A percentile compares a stretch with the other conserved stretches of the same genome.
phyloP scores from a whole-genome alignment of 768 basidiomycete genomes.

The Panaeolus cyanescens region DNA sequence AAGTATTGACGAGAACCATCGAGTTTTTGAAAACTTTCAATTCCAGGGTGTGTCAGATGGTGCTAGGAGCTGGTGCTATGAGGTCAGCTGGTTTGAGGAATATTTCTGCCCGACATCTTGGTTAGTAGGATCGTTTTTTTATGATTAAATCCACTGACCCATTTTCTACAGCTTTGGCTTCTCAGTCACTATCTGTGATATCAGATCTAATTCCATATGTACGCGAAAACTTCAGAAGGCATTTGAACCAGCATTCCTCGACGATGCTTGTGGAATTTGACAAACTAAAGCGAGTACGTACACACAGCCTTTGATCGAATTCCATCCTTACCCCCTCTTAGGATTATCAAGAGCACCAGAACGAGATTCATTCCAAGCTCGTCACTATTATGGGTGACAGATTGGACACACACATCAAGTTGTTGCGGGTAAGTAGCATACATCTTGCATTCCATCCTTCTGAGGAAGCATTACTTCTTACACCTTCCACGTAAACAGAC shows the following conservation, averaged over 20 bases:
- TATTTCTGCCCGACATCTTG: constrained; percentile 97
- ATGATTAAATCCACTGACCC: constrained; percentile 4
- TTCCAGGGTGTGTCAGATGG: constrained; percentile 96
- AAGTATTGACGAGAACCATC: constrained; percentile 92
- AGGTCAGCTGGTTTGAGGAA: constrained; percentile 95
- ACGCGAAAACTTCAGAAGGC: constrained; percentile 91
- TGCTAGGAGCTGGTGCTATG: constrained; percentile 99
- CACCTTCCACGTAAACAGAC: constrained; percentile 40
- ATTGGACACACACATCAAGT: constrained; percentile 79
- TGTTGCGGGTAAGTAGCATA: constrained; percentile 62
- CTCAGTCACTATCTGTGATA: constrained; percentile 93
- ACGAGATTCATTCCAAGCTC: constrained; percentile 97
- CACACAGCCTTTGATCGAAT: neutral
- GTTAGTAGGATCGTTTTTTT: constrained; percentile 31
- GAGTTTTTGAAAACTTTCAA: constrained; percentile 98
- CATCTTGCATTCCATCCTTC: neutral
- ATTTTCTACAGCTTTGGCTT: constrained; percentile 75
- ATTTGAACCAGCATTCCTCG: constrained; percentile 91
- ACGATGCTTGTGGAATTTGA: constrained; percentile 98
- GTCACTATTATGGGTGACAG: constrained; percentile 99
- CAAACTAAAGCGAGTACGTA: constrained; percentile 89
- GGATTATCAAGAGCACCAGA: constrained; percentile 99
- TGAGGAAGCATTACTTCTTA: neutral
- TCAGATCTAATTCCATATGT: constrained; percentile 94
- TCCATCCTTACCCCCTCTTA: constrained; percentile 26